Percentiles rank a stretch among this genome's conserved stretches.
Evolutionary conservation across 2,329 filamentous ascomycete species (phyloP).

Genomic region (Sclerotinia minor): DNA sequence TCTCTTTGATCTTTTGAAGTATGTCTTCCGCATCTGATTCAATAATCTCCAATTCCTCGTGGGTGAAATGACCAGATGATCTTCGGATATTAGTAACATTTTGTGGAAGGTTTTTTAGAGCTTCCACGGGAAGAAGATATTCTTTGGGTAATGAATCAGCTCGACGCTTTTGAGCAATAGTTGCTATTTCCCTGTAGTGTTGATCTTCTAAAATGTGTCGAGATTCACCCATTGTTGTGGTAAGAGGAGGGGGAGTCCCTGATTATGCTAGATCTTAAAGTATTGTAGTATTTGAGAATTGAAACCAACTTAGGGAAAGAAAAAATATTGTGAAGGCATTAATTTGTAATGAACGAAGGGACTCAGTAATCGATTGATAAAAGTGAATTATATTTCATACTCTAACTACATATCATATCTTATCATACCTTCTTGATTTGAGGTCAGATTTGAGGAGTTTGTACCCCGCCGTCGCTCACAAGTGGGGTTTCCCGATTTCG

Average conservation of each 20-base stretch:
- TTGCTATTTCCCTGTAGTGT: conserved; percentile 44
- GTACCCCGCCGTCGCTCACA: conserved; percentile 4
- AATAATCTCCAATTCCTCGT: conserved; percentile 35
- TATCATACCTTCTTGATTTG: background rate
- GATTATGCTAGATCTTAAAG: background rate
- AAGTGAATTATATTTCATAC: background rate
- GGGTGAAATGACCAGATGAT: conserved; percentile 22
- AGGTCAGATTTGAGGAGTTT: background rate
- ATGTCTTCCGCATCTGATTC: conserved; percentile 35
- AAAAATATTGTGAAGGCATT: background rate
- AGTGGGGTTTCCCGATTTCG: conserved; percentile 23
- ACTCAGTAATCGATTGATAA: background rate
- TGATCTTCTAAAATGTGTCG: conserved; percentile 36
- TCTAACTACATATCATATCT: background rate
- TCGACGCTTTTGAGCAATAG: conserved; percentile 42
- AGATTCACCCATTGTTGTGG: conserved; percentile 9
- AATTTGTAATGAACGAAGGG: background rate
- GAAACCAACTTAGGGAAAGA: background rate
- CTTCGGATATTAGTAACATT: conserved; percentile 18
- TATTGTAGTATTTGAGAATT: background rate
- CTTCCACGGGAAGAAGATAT: conserved; percentile 36
- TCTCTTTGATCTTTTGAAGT: conserved; percentile 30
- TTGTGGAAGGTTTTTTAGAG: conserved; percentile 32
- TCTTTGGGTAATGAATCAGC: conserved; percentile 40
- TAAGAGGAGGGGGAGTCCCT: no score